phyloP scores from a whole-genome alignment of 2,329 filamentous ascomycete genomes.

The Huntiella decipiens region DNA sequence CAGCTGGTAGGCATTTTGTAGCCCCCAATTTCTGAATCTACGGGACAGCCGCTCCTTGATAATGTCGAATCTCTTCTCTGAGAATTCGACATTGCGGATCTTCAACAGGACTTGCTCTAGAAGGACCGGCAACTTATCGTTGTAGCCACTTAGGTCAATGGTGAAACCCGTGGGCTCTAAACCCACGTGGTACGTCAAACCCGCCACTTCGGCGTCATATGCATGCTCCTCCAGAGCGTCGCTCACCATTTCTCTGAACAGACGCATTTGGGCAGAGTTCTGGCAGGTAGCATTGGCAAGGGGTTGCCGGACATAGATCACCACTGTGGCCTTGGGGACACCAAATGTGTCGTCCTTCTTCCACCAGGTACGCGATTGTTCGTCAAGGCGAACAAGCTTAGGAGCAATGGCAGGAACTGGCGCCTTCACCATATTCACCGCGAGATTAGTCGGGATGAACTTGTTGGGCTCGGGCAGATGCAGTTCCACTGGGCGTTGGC shows the following conservation, averaged over 20 bases:
- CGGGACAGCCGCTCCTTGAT: constrained; percentile 69
- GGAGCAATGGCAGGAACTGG: constrained; percentile 54
- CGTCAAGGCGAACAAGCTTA: constrained; percentile 69
- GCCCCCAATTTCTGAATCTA: constrained; percentile 69
- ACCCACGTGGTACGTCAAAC: constrained; percentile 63
- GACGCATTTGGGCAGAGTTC: constrained; percentile 54
- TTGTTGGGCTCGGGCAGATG: constrained; percentile 86
- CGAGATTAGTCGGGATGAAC: constrained; percentile 82
- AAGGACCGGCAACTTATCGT: constrained; percentile 83
- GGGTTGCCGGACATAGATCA: constrained; percentile 63
- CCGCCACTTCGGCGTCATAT: constrained; percentile 87
- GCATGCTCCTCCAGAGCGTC: constrained; percentile 85
- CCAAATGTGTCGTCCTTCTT: constrained; percentile 98
- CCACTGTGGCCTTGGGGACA: constrained; percentile 84
- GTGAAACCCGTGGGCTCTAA: constrained; percentile 56
- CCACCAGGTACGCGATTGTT: constrained; percentile 69
- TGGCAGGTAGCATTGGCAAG: constrained; percentile 62
- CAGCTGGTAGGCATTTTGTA: constrained; percentile 75
- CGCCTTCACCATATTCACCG: constrained; percentile 90
- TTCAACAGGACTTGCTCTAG: constrained; percentile 73
- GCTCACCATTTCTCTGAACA: constrained; percentile 72
- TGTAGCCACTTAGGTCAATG: constrained; percentile 73
- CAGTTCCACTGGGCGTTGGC: constrained; percentile 47
- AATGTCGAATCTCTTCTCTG: constrained; percentile 75
- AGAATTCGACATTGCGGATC: constrained; percentile 68